Percentiles rank a stretch among this genome's conserved stretches.
These are phyloP conservation scores for Calonectria henricotiae DNA, from an alignment of 2,329 filamentous ascomycete species.

Conservation along the genomic window DNA sequence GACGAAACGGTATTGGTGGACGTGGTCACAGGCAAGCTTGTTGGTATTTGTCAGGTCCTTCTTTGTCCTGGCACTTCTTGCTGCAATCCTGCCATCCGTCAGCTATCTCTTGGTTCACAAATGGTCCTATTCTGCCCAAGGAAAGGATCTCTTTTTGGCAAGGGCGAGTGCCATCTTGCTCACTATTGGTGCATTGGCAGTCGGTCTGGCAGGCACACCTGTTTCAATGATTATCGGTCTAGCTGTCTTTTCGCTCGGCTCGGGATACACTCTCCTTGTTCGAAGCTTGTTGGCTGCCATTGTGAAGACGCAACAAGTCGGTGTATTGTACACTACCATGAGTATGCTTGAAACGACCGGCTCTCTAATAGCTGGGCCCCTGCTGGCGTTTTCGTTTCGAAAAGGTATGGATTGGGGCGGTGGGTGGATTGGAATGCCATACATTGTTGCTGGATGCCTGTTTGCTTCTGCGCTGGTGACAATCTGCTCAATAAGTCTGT, in stretches of 20 bases:
- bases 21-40: slow-evolving; percentile 2
- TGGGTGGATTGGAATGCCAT: slow-evolving; percentile 9
- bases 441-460: slow-evolving; percentile 4
- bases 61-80: slow-evolving; percentile 1
- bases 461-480: slow-evolving; percentile 6
- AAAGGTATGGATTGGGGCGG: slow-evolving; percentile 17
- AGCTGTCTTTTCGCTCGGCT: slow-evolving; percentile 5
- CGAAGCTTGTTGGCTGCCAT: slow-evolving; percentile 11
- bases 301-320: slow-evolving; percentile 5
- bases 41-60: slow-evolving; percentile 8
- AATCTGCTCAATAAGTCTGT: slow-evolving; percentile 7
- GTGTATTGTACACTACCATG: background rate
- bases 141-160: slow-evolving; percentile 4
- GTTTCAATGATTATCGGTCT: slow-evolving; percentile 2
- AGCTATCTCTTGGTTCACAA: slow-evolving; percentile 4
- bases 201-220: background rate
- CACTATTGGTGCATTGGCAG: background rate
- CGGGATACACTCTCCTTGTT: slow-evolving; percentile 7
- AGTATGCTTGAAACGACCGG: slow-evolving; percentile 11
- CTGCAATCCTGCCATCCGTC: background rate
- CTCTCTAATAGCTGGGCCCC: background rate
- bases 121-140: slow-evolving; percentile 11
- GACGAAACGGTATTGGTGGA: slow-evolving; percentile 15
- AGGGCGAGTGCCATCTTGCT: background rate
- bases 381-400: slow-evolving; percentile 11